Evolutionary conservation across 2,329 filamentous ascomycete species (phyloP), one percentile per base, ranked within the genome.

Genomic region (Clarireedia sp.): DNA sequence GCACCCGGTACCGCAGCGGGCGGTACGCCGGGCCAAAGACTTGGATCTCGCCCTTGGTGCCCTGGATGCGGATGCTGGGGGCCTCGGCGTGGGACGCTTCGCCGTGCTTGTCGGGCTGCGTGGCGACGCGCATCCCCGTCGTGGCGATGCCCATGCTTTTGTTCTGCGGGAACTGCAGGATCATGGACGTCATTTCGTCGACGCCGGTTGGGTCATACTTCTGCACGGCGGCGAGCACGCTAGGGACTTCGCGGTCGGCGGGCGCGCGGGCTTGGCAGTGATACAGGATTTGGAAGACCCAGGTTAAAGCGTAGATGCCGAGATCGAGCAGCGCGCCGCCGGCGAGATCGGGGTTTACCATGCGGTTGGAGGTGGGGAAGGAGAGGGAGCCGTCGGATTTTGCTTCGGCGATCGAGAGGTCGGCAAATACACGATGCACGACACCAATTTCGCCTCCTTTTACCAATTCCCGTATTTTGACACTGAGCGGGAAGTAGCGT

Each of bases 231-330:
- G 81, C 76, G 10, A 77, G 68, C 4, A 87, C 77, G 40, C 72
- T 75, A 0, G 85, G 85, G 7, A 76, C 65, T 65, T 81, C 62
- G 41, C 59, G 58, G 43, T 60, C 46, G 17, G 47, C 50, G 5
- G 69, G 69, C 51, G 48, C 14, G 24, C 46, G 33, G 21, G 24
- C n/a, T 33, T 85, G 79, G 2, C 81, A 83, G 63, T 83, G 80
- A 68, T 87, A 88, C n/a, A 88, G 73, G 23, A 79, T 83, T 68
- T 87, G 83, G 72, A 85, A 87, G 41, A 85, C 77, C 85, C 85
- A 88, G 12, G 84, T 87, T 54, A 88, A 67, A 43, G 81, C 75
- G 68, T 89, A 88, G 64, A 88, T 83, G 14, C 85, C 85, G 51
- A 88, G 71, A 71, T 88, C 85, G 23, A 88, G 74, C 26, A 89